Base-by-base conservation (phyloP, 2,329 filamentous ascomycete genomes). In the Ustulina deusta region DNA sequence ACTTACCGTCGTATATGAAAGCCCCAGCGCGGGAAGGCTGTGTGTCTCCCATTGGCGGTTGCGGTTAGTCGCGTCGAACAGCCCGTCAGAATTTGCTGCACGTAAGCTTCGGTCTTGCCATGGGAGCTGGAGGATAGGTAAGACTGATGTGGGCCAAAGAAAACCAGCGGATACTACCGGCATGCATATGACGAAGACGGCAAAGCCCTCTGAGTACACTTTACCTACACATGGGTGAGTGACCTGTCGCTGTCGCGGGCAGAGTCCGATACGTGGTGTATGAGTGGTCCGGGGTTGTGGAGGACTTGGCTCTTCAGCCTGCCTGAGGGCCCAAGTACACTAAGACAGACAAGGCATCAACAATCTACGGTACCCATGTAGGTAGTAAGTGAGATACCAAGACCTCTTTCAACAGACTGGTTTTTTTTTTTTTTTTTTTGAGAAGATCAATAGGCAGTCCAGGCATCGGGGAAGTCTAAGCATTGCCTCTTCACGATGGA, bases 171-270 rank as follows among this genome's bases (percentile, higher is more conserved):
- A 29, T 6, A 61, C n/a, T 6, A 4, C 49, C 57, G 34, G 42
- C 34, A 13, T 15, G 3, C 20, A 60, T 42, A 59, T 67, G 60
- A 67, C 65, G 22, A 49, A 42, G 25, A 55, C 48, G 60, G 60
- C 60, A 49, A 51, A 55, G 59, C 42, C 52, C 32, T 34, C 25
- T 27, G 15, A 38, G 4, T 32, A 20, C 29, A 54, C 27, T 10
- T n/a, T 52, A n/a, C 38, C 36, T 29, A 42, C 15, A 17, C 54
- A 11, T 11, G 25, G 17, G 40, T 15, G 20, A 55, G 52, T 55
- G 34, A 55, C 52, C 20, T 40, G 34, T 55, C 34, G 40, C 27
- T 27, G 34, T 40, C 20, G 52, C 34, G 52, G 25, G 20, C 34
- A 2, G n/a, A 40, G 20, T 56, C 13, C 15, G 32, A 48, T 48